Evolutionary conservation across 129 eudicot genomes (phyloP).

Genomic region (Lactuca sativa): DNA sequence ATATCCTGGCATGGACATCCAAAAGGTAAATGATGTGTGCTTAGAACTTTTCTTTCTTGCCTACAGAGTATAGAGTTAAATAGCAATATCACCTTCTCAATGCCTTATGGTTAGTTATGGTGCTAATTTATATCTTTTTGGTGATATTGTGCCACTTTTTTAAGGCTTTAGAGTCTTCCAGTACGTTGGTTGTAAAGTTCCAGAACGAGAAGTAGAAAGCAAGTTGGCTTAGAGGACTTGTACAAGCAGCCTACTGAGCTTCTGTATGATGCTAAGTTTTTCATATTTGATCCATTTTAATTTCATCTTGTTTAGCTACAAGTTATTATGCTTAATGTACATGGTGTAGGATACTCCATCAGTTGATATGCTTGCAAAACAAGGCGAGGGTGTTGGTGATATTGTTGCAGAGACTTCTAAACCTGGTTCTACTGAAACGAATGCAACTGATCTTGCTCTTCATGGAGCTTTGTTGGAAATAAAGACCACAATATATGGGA

Average conservation of each 20-base stretch:
- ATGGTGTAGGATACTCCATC: constrained; percentile 70
- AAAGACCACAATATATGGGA: constrained; percentile 66
- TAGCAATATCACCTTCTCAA: too few relatives aligned
- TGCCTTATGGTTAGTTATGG: not conserved
- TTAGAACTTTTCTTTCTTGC: constrained; percentile 9
- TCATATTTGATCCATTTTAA: constrained; percentile 10
- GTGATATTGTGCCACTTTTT: constrained; percentile 10
- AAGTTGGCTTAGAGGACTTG: constrained; percentile 83
- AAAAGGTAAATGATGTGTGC: constrained; percentile 56
- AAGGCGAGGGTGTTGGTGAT: constrained; percentile 39
- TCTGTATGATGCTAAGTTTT: constrained; percentile 58
- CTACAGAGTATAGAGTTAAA: too few relatives aligned
- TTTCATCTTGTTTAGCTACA: not conserved
- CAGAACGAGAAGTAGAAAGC: constrained; percentile 71
- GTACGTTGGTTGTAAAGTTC: constrained; percentile 78
- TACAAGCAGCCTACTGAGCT: constrained; percentile 86
- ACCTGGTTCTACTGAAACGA: constrained; percentile 41
- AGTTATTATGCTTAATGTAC: constrained; percentile 11
- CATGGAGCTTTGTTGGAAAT: constrained; percentile 77
- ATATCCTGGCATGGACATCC: constrained; percentile 68
- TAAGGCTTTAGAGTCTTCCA: constrained; percentile 87
- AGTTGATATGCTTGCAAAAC: constrained; percentile 64
- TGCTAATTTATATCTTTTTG: constrained; percentile 11
- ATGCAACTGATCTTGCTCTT: constrained; percentile 73
- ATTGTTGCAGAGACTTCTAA: constrained; percentile 34